Conservation (phyloP, 306 rosid species). For the Malus asiatica region DNA sequence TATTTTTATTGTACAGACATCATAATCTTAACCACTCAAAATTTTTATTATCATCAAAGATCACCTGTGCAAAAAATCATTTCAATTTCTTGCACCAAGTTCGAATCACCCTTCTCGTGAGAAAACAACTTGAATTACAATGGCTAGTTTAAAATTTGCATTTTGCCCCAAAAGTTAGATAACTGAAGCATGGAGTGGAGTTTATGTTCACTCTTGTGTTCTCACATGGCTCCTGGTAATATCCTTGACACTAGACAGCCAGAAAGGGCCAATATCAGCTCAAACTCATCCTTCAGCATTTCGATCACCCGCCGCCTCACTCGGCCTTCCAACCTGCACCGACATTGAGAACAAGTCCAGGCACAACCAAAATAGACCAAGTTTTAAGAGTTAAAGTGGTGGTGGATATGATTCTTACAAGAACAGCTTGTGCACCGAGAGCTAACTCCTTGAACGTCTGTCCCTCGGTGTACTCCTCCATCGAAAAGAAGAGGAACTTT, state of each 20-base stretch:
- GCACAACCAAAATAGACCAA: not conserved
- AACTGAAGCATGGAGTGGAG: conserved; percentile 38
- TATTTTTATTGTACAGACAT: too few relatives aligned
- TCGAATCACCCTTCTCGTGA: too few relatives aligned
- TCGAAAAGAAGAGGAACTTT: conserved; percentile 49
- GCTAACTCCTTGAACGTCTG: conserved; percentile 64
- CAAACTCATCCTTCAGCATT: conserved; percentile 51
- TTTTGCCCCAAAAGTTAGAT: not conserved
- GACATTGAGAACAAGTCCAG: not conserved
- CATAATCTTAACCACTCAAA: too few relatives aligned
- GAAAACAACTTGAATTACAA: too few relatives aligned
- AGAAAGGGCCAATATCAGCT: conserved; percentile 47
- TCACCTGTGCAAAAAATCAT: too few relatives aligned
- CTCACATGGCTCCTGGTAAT: conserved; percentile 46
- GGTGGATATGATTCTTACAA: conserved; percentile 26
- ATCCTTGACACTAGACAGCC: conserved; percentile 39
- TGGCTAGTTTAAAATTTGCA: too few relatives aligned
- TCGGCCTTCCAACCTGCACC: conserved; percentile 51
- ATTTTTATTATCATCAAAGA: too few relatives aligned
- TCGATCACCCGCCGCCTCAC: conserved; percentile 34
- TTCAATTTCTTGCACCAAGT: too few relatives aligned
- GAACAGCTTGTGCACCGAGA: conserved; percentile 63
- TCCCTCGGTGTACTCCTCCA: conserved; percentile 62
- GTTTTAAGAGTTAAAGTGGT: not conserved
- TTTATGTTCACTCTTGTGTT: conserved; percentile 21